Conservation (phyloP, 2,329 filamentous ascomycete species). For the Podosphaera aphanis region DNA sequence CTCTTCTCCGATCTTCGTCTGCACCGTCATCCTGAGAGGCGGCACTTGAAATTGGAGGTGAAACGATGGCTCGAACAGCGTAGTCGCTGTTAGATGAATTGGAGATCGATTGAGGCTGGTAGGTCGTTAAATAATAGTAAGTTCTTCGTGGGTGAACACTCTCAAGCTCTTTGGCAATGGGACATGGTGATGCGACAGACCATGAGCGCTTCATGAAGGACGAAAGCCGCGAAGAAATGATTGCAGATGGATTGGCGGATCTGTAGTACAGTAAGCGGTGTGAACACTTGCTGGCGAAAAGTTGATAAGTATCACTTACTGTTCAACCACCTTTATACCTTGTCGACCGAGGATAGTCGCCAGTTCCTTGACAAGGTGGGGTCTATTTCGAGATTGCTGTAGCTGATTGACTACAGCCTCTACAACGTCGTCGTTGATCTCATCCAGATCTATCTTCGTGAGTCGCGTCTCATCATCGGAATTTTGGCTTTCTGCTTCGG, state of each 20-base stretch:
- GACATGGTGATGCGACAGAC: constrained; percentile 59
- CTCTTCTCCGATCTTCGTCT: constrained; percentile 37
- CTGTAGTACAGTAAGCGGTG: constrained; percentile 23
- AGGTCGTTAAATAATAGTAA: constrained; percentile 90
- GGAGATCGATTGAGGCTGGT: constrained; percentile 59
- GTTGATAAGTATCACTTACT: constrained; percentile 35
- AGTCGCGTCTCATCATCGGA: constrained; percentile 13
- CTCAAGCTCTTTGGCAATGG: constrained; percentile 79
- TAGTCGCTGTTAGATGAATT: constrained; percentile 29
- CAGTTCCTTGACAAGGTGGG: constrained; percentile 85
- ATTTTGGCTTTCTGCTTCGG: constrained; percentile 22
- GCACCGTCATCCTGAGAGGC: constrained; percentile 50
- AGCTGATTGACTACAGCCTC: constrained; percentile 73
- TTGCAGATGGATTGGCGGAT: constrained; percentile 83
- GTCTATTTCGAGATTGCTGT: constrained; percentile 72
- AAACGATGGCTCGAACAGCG: constrained; percentile 41
- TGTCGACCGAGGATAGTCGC: constrained; percentile 48
- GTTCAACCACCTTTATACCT: constrained; percentile 63
- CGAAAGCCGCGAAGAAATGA: constrained; percentile 79
- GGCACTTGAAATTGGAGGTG: constrained; percentile 57
- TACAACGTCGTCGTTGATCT: constrained; percentile 87
- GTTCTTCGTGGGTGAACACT: constrained; percentile 80
- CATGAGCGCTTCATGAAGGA: constrained; percentile 73
- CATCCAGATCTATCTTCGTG: constrained; percentile 39
- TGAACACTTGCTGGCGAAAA: neutral